phyloP scores from a whole-genome alignment of 2,329 filamentous ascomycete species.

The Exophiala alcalophila region DNA sequence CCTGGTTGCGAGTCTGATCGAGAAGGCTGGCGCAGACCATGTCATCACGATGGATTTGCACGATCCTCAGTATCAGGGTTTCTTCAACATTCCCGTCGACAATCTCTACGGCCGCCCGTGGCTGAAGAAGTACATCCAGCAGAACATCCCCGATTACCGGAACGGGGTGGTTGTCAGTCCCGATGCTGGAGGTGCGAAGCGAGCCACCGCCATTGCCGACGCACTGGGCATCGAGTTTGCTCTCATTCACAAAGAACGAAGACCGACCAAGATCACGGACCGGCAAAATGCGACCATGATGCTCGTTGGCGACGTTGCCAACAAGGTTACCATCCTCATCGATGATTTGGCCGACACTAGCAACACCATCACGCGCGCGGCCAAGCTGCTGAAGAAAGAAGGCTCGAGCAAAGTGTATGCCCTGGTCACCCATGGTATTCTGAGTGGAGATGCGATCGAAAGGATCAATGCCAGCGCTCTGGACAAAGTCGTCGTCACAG shows the following conservation, averaged over 20 bases:
- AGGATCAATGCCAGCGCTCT: conserved; percentile 90
- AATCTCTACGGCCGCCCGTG: conserved; percentile 73
- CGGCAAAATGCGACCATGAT: conserved; percentile 84
- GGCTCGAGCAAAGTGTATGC: conserved; percentile 86
- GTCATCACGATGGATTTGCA: conserved; percentile 97
- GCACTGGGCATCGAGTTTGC: conserved; percentile 92
- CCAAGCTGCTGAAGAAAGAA: conserved; percentile 94
- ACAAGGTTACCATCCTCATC: conserved; percentile 81
- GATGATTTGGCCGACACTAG: conserved; percentile 95
- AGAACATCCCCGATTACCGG: conserved; percentile 78
- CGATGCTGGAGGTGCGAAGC: conserved; percentile 93
- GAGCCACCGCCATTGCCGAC: conserved; percentile 92
- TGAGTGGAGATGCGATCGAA: conserved; percentile 91
- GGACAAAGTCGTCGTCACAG: conserved; percentile 92
- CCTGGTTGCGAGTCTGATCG: conserved; percentile 87
- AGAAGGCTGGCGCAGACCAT: conserved; percentile 93
- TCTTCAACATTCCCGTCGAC: conserved; percentile 98
- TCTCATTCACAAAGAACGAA: conserved; percentile 96
- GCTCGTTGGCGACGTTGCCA: conserved; percentile 81
- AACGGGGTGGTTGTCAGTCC: conserved; percentile 91
- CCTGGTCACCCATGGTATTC: conserved; percentile 87
- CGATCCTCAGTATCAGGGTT: conserved; percentile 95
- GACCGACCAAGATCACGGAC: conserved; percentile 81
- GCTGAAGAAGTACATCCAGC: conserved; percentile 66
- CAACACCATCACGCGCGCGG: conserved; percentile 94